A percentile compares a stretch with the other conserved stretches of the same genome.
phyloP scores from a whole-genome alignment of 169 alveolate genomes.

The Hepatocystis sp. region DNA sequence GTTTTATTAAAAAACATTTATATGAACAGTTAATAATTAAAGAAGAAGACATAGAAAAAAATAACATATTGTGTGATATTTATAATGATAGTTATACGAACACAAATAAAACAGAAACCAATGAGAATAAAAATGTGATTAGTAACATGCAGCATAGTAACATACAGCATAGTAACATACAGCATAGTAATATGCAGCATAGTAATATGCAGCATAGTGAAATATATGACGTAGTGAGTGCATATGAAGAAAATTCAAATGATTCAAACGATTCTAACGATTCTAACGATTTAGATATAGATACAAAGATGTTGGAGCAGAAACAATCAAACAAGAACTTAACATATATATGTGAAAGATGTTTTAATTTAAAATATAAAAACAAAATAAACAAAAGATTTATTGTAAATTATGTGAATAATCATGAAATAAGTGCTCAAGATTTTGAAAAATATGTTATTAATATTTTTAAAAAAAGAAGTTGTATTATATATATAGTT shows the following conservation, averaged over 20 bases:
- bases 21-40: slow-evolving; percentile 33
- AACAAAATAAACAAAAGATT: slow-evolving; percentile 35
- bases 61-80: slow-evolving; percentile 24
- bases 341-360: slow-evolving; percentile 43
- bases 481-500: slow-evolving; percentile 71
- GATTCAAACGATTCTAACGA: too few species aligned
- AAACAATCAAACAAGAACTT: too few species aligned
- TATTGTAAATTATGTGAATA: slow-evolving; percentile 63
- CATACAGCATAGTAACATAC: too few species aligned
- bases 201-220: too few species aligned
- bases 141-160: too few species aligned
- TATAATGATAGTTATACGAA: slow-evolving; percentile 6
- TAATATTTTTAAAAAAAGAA: slow-evolving; percentile 66
- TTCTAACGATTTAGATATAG: too few species aligned
- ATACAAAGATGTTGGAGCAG: too few species aligned
- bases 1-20: slow-evolving; percentile 40
- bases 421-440: slow-evolving; percentile 61
- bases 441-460: slow-evolving; percentile 77
- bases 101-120: neutral
- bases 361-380: slow-evolving; percentile 62
- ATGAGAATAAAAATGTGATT: neutral
- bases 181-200: too few species aligned
- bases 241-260: too few species aligned
- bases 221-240: too few species aligned
- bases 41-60: slow-evolving; percentile 25